Evolutionary conservation across 371 early-diverging fungal genomes (phyloP).

Genomic region (Actinomucor elegans): DNA sequence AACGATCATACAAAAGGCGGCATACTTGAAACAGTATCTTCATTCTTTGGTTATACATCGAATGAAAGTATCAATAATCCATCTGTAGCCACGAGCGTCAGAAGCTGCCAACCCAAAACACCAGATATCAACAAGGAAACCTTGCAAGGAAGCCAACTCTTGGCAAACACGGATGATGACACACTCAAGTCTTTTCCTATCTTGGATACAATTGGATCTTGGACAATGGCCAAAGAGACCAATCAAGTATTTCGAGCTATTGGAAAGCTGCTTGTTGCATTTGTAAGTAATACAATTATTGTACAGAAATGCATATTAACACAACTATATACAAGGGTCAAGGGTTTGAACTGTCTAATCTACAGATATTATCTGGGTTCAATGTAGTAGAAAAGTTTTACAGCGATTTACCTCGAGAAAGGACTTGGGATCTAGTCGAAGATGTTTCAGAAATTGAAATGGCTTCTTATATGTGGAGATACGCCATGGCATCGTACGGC

Average conservation of each 20-base stretch:
- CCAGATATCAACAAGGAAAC: neutral
- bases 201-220: conserved; percentile 43
- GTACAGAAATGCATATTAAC: conserved; percentile 15
- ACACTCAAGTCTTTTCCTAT: conserved; percentile 26
- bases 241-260: conserved; percentile 67
- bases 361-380: conserved; percentile 69
- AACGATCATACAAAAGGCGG: neutral
- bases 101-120: too few species aligned
- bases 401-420: conserved; percentile 32
- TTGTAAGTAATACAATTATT: conserved; percentile 56
- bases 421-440: conserved; percentile 31
- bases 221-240: conserved; percentile 60
- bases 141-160: conserved; percentile 2
- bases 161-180: conserved; percentile 26
- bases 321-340: conserved; percentile 60
- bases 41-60: conserved; percentile 9
- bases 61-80: neutral
- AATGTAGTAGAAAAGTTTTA: conserved; percentile 63
- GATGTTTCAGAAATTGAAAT: conserved; percentile 51
- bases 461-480: conserved; percentile 56
- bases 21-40: conserved; percentile 8
- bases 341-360: conserved; percentile 70
- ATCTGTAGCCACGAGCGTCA: neutral
- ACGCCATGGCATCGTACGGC: conserved; percentile 68
- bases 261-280: conserved; percentile 62